Conservation (phyloP, 805 yeast species). For the Torulaspora maleeae region DNA sequence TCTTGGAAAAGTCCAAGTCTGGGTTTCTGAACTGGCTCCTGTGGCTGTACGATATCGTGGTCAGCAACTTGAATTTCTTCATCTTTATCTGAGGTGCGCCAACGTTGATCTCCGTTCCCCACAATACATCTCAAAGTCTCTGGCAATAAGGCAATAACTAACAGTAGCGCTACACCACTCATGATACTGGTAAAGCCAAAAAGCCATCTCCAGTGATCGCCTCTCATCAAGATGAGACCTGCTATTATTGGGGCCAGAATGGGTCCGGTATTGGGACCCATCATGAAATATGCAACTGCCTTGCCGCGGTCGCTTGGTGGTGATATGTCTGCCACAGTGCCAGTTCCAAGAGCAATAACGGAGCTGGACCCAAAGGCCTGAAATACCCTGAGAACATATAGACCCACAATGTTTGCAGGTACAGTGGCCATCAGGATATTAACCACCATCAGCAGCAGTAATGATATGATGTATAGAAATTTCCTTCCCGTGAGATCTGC, state of each 20-base stretch:
- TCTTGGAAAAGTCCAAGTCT: conserved; percentile 9
- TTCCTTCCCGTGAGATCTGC: conserved; percentile 62
- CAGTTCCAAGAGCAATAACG: conserved; percentile 89
- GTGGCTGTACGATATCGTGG: neutral
- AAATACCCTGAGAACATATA: conserved; percentile 60
- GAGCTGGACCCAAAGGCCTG: conserved; percentile 84
- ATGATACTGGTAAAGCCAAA: conserved; percentile 72
- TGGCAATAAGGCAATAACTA: conserved; percentile 60
- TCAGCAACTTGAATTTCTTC: neutral
- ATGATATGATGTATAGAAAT: conserved; percentile 55
- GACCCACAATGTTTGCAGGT: conserved; percentile 64
- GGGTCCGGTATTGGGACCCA: conserved; percentile 88
- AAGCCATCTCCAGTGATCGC: conserved; percentile 80
- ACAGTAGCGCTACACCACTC: conserved; percentile 49
- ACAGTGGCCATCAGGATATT: conserved; percentile 59
- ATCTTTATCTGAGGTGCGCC: conserved; percentile 18
- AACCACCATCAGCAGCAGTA: conserved; percentile 52
- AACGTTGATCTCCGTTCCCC: conserved; percentile 44
- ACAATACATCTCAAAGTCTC: conserved; percentile 72
- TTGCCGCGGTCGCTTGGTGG: conserved; percentile 64
- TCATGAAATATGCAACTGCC: conserved; percentile 78
- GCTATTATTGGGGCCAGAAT: conserved; percentile 79
- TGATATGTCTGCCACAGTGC: conserved; percentile 75
- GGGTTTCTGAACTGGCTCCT: neutral
- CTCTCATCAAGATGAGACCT: conserved; percentile 64